phyloP scores from a whole-genome alignment of 306 rosid species.

The Prunus armeniaca region DNA sequence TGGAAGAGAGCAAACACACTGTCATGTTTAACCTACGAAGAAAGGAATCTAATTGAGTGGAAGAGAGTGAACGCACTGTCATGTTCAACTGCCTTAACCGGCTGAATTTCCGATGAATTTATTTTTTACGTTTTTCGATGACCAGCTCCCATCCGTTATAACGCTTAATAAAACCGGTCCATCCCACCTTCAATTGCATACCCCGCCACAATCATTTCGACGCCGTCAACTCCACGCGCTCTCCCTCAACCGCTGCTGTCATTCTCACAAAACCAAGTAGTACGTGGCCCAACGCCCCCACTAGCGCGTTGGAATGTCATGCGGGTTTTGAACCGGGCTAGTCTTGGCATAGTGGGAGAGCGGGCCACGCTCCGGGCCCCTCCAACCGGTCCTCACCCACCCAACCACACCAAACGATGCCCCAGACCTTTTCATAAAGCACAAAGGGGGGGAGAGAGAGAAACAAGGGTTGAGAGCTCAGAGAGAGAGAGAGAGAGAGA shows the following conservation, averaged over 20 bases:
- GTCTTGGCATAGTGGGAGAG: neutral
- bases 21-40: no score
- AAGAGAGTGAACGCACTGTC: no score
- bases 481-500: neutral
- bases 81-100: no score
- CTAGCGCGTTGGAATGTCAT: neutral
- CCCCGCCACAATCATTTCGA: neutral
- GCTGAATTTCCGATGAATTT: no score
- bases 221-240: constrained; percentile 4
- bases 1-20: no score
- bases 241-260: neutral
- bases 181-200: neutral
- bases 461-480: no score
- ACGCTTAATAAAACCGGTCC: neutral
- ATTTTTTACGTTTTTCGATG: no score
- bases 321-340: neutral
- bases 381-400: constrained; percentile 3
- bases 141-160: neutral
- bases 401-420: constrained; percentile 7
- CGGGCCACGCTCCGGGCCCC: neutral
- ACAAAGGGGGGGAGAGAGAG: neutral
- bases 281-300: neutral
- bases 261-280: neutral
- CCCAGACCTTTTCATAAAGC: neutral
- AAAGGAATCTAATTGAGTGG: no score